These are phyloP conservation scores for Apodospora peruviana DNA, from an alignment of 495 filamentous ascomycete genomes.

Conservation along the genomic window DNA sequence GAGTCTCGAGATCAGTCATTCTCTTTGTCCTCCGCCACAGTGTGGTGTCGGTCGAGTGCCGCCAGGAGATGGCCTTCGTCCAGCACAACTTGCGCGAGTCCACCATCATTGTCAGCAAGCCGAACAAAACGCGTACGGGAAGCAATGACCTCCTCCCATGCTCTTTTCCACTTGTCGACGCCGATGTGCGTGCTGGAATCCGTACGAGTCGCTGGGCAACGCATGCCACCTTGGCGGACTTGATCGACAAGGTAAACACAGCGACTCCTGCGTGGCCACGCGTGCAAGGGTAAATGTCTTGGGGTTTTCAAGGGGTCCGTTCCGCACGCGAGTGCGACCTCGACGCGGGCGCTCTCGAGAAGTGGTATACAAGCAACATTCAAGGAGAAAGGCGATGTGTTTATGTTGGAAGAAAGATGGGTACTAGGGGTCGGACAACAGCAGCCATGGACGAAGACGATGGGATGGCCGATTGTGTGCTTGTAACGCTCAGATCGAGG, in stretches of 20 bases:
- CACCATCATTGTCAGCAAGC: no score
- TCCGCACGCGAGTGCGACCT: neutral
- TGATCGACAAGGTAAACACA: constrained; percentile 45
- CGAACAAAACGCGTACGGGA: neutral
- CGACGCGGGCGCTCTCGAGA: neutral
- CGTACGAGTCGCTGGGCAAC: constrained; percentile 46
- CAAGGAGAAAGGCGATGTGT: no score
- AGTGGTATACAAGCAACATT: no score
- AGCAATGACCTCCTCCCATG: no score
- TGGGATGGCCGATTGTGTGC: constrained; percentile 15
- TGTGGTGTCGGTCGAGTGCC: no score
- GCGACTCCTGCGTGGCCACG: constrained; percentile 60
- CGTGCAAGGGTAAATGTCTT: constrained; percentile 61
- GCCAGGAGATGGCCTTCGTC: no score
- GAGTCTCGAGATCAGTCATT: no score
- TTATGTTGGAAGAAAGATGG: no score
- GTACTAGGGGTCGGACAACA: neutral
- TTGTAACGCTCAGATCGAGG: constrained; percentile 17
- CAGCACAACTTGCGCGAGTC: neutral
- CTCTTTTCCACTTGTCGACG: no score
- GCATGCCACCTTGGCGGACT: constrained; percentile 44
- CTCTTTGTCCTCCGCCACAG: no score
- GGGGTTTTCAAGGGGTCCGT: constrained; percentile 25
- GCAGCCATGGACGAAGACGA: neutral
- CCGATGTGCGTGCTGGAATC: no score